Conservation (phyloP, 2,329 filamentous ascomycete genomes). For the Berkeleyomyces rouxiae region DNA sequence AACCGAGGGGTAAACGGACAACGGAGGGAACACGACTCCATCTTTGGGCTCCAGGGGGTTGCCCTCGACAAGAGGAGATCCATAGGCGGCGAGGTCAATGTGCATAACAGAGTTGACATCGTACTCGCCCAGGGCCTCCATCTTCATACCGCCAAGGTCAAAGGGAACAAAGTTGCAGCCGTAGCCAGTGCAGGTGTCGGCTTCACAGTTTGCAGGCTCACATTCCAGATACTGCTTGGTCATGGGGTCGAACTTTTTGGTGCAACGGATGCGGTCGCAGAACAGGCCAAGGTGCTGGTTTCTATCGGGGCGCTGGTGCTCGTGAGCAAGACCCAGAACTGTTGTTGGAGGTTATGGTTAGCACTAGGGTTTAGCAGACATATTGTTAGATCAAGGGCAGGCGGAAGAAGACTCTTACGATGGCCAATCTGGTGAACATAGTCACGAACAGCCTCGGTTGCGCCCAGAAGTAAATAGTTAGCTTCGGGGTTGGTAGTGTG, state of each 20-base stretch:
- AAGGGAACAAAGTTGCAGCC: constrained; percentile 8
- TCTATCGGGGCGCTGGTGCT: constrained; percentile 10
- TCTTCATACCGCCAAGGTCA: background rate
- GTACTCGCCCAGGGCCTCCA: constrained; percentile 1
- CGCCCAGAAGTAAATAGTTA: too few relatives aligned
- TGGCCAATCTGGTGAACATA: constrained; percentile 12
- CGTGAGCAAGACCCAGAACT: constrained; percentile 10
- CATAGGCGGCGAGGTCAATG: background rate
- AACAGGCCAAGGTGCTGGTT: constrained; percentile 1
- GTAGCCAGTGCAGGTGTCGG: constrained; percentile 9
- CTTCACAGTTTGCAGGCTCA: background rate
- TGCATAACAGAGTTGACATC: constrained; percentile 12
- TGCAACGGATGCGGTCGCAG: constrained; percentile 8
- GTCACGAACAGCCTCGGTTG: background rate
- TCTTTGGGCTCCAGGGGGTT: background rate
- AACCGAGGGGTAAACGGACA: background rate
- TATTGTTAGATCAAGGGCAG: too few relatives aligned
- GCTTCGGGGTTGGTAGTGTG: background rate
- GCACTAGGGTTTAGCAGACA: background rate
- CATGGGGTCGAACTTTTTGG: background rate
- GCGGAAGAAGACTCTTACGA: too few relatives aligned
- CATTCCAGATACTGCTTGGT: background rate
- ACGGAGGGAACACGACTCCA: background rate
- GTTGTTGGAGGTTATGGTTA: background rate
- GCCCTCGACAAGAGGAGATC: background rate